Evolutionary conservation across 2,329 filamentous ascomycete genomes (phyloP).

Genomic region (Fusarium coicis): DNA sequence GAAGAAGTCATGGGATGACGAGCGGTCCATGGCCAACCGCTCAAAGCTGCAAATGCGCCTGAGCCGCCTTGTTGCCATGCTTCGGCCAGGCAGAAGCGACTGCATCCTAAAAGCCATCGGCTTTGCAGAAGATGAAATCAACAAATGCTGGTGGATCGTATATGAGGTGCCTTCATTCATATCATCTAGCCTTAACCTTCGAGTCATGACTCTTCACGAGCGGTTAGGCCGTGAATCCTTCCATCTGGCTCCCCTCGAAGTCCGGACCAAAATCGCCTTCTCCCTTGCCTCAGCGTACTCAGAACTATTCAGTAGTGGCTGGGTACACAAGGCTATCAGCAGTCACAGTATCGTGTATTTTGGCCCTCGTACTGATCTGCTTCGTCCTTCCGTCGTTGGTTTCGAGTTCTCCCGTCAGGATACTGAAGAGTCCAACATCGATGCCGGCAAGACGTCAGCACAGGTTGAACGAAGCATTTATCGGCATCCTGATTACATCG

Average conservation of each 20-base stretch:
- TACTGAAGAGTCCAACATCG: not conserved
- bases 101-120: not conserved
- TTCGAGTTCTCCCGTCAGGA: not conserved
- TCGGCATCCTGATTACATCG: not conserved
- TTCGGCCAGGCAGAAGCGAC: not conserved
- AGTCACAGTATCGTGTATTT: not conserved
- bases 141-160: not conserved
- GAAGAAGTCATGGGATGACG: not conserved
- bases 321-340: not conserved
- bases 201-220: not conserved
- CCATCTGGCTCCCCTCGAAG: not conserved
- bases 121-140: not conserved
- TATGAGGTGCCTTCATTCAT: not conserved
- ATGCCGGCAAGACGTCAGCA: not conserved
- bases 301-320: not conserved
- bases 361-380: accelerated
- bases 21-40: not conserved
- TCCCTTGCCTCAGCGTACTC: not conserved
- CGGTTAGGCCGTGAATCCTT: not conserved
- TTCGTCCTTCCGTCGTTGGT: not conserved
- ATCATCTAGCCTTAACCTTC: accelerated
- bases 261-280: not conserved
- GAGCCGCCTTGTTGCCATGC: not conserved
- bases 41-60: not conserved
- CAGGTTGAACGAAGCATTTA: not conserved